phyloP scores from a whole-genome alignment of 1,284 basidiomycete genomes.

The Pholiota adiposa region DNA sequence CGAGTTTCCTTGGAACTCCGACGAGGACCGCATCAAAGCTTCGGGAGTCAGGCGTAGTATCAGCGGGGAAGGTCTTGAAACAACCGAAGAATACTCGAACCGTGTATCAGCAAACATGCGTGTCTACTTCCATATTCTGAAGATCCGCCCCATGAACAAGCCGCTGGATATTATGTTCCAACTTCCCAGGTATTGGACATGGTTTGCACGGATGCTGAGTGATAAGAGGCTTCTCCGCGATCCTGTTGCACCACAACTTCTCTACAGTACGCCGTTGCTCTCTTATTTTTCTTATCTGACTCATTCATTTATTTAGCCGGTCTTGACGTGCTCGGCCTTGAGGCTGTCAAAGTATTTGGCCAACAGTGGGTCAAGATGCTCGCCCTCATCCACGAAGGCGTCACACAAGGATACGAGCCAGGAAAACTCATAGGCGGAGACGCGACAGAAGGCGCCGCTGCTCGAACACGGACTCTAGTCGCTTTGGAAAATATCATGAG shows the following conservation, averaged over 20 bases:
- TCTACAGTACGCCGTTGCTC: constrained; percentile 61
- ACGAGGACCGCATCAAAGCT: constrained; percentile 63
- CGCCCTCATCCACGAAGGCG: constrained; percentile 64
- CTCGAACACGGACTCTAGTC: constrained; percentile 26
- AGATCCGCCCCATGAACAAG: constrained; percentile 39
- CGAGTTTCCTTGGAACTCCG: constrained; percentile 49
- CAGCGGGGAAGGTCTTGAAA: constrained; percentile 49
- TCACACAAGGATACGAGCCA: constrained; percentile 52
- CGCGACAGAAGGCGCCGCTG: constrained; percentile 22
- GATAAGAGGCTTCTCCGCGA: constrained; percentile 54
- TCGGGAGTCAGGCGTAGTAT: constrained; percentile 65
- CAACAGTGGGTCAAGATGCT: constrained; percentile 82
- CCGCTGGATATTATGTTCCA: constrained; percentile 59
- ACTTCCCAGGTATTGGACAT: constrained; percentile 68
- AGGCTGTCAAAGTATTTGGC: constrained; percentile 70
- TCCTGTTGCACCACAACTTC: constrained; percentile 60
- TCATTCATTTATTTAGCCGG: constrained; percentile 47
- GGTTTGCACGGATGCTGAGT: constrained; percentile 63
- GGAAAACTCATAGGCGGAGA: constrained; percentile 28
- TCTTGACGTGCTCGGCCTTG: constrained; percentile 72
- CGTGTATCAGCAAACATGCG: constrained; percentile 87
- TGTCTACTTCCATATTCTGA: constrained; percentile 86
- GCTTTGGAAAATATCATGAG: constrained; percentile 24
- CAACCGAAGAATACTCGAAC: constrained; percentile 65
- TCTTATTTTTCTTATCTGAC: constrained; percentile 5